Base-by-base conservation (phyloP, 2,329 filamentous ascomycete genomes). In the Epichloe uncinata region DNA sequence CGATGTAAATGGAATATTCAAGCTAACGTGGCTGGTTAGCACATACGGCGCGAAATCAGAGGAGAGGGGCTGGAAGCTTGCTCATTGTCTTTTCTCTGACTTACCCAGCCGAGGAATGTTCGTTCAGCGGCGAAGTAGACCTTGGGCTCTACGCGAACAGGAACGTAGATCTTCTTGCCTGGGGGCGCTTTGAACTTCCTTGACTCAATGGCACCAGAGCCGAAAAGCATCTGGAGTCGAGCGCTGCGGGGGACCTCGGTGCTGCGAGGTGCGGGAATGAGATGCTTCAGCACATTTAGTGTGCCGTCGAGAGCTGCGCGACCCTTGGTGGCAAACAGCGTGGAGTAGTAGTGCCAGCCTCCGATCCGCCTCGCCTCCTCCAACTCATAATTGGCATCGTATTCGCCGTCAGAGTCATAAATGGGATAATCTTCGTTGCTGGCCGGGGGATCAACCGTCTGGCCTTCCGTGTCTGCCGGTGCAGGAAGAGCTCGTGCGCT, bases 121-220 rank as follows among this genome's bases (percentile, higher is more conserved):
- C 93, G 81, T 68, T 98, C 93, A 1, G 89, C 90, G 20, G 93
- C 93, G 63, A 98, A 95, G 67, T 89, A 95, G 47, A 98, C 93
- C 70, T 98, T 98, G 35, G 93, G 93, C 67, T 98, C 93, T 35
- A 98, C 90, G 45, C 93, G 82, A 50, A 97, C 84, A 13, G 91
- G 91, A 22, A 98, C 93, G 61, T 97, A 91, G 52, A 98, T 97
- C 66, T 87, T 87, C 79, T 90, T 91, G 49, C 86, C 86, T 64
- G 80, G 82, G 12, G 86, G 86, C 8, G 86, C 85, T 63, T 81
- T 83, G 70, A 89, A 80, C 57, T 69, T 74, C 65, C 74, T 78
- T 33, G 66, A 72, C 55, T 76, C 73, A 26, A 82, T 73, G 68
- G 81, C 58, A 60, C 75, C 67, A 46, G 66, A 61, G 6, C 77